phyloP scores from a whole-genome alignment of 1,139 yeast species.

The Yamadazyma friedrichii region DNA sequence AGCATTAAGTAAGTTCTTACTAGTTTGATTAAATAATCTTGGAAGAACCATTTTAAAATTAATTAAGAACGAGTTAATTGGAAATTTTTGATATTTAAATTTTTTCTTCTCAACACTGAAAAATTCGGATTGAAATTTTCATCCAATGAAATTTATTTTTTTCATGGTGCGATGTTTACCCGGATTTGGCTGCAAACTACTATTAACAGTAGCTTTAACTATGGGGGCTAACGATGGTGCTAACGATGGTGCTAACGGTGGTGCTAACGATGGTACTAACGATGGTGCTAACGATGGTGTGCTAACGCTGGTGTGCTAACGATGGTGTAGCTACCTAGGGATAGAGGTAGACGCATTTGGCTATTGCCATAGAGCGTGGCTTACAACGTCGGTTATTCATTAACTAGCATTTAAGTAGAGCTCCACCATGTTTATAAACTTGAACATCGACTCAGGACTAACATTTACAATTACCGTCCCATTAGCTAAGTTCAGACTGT shows the following conservation, averaged over 20 bases:
- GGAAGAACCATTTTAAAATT: constrained; percentile 62
- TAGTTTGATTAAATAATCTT: constrained; percentile 81
- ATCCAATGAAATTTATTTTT: constrained; percentile 8
- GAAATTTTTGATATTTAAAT: constrained; percentile 5
- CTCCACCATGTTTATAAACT: constrained; percentile 6
- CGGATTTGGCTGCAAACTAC: constrained; percentile 6
- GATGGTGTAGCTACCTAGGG: no score
- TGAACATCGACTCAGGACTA: constrained; percentile 10
- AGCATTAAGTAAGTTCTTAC: constrained; percentile 88
- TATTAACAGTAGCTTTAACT: no score
- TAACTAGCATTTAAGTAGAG: background rate
- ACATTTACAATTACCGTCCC: constrained; percentile 11
- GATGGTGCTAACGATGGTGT: no score
- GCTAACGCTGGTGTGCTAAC: no score
- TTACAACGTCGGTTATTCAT: no score
- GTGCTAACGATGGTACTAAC: background rate
- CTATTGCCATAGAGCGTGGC: no score
- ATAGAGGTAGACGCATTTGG: background rate
- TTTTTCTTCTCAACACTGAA: constrained; percentile 9
- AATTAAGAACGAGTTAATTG: constrained; percentile 5
- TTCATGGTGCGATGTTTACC: constrained; percentile 6
- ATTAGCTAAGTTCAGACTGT: constrained; percentile 5
- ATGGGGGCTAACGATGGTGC: no score
- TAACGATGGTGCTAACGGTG: no score
- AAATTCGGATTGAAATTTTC: constrained; percentile 8